Evolutionary conservation across 345 rosid genomes (phyloP).

Genomic region (Brassica cretica): DNA sequence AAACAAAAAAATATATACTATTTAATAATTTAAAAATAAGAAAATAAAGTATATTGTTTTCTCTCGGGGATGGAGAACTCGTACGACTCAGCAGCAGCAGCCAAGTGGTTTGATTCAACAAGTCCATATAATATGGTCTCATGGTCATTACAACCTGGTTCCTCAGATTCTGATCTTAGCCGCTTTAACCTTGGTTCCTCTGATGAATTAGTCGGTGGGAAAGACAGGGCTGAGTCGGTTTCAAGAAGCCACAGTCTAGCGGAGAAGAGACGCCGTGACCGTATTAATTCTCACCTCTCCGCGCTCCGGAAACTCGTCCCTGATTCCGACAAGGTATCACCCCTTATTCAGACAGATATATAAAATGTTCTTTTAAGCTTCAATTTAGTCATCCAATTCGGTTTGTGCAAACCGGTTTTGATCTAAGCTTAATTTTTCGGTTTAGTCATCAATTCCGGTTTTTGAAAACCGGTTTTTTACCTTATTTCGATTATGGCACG

Average conservation of each 20-base stretch:
- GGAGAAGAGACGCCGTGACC: constrained; percentile 87
- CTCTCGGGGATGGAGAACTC: constrained; percentile 29
- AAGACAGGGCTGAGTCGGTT: constrained; percentile 30
- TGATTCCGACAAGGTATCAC: constrained; percentile 77
- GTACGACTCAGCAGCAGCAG: constrained; percentile 26
- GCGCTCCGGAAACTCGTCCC: constrained; percentile 84
- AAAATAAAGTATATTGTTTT: not conserved
- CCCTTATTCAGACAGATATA: not conserved
- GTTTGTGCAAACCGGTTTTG: not conserved
- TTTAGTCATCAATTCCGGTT: not conserved
- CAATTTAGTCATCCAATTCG: not conserved
- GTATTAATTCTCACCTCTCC: constrained; percentile 81
- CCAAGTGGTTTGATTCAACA: constrained; percentile 32
- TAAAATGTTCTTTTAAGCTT: not conserved
- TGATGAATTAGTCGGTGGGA: constrained; percentile 36
- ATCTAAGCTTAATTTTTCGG: not conserved
- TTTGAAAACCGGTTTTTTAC: not conserved
- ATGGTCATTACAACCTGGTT: constrained; percentile 29
- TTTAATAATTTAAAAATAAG: constrained; percentile 33
- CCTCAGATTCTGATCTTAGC: constrained; percentile 22
- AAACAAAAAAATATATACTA: not conserved
- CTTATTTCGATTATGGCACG: not conserved
- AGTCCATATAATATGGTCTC: constrained; percentile 32
- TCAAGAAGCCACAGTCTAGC: constrained; percentile 71
- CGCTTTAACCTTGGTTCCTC: constrained; percentile 32